Evolutionary conservation across 495 filamentous ascomycete genomes (phyloP), one percentile per base, ranked within the genome.

Genomic region (Aspergillus kassunensis): DNA sequence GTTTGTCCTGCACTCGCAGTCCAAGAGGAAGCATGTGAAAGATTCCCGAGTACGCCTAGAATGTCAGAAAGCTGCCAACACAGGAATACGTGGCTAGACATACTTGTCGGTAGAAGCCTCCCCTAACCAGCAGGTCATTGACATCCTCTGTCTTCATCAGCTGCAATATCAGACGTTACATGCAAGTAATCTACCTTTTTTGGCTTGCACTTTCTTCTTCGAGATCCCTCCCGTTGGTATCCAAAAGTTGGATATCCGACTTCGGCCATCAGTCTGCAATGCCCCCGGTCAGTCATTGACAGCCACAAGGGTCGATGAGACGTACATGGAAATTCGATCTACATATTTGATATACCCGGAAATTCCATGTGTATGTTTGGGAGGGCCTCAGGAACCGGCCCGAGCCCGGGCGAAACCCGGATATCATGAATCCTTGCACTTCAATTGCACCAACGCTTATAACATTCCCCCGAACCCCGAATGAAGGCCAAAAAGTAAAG

Each of bases 1-100:
- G 65, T 64, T 97, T 98, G 41, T 90, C 83, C 61, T 96, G 91
- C 0, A 97, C 89, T 25, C 89, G 77, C 30, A 89, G 75, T 3
- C 93, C 93, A n/a, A 98, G 74, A 1, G 93, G 93, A 8, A 98
- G 76, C 60, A 96, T 78, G 66, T 98, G 95, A 65, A 97, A 97
- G 29, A 98, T 80, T 5, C 93, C 95, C 4, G 92, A 80, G 57
- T 95, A 83, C 33, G 89, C 86, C 83, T 91, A 34, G 29, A 18
- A 11, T 24, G 13, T 40, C 11, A 36, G 42, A 35, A 7, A 10
- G 24, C 21, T 24, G 3, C 33, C 44, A 55, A 24, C 61, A 48
- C 9, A 30, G n/a, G 12, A 4, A 31, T 44, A 16, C 13, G 9
- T 15, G 3, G 12, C 2, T 7, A 12, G 15, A 57, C 67, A 29